phyloP scores from a whole-genome alignment of 805 yeast species.

The Candida wancherniae region DNA sequence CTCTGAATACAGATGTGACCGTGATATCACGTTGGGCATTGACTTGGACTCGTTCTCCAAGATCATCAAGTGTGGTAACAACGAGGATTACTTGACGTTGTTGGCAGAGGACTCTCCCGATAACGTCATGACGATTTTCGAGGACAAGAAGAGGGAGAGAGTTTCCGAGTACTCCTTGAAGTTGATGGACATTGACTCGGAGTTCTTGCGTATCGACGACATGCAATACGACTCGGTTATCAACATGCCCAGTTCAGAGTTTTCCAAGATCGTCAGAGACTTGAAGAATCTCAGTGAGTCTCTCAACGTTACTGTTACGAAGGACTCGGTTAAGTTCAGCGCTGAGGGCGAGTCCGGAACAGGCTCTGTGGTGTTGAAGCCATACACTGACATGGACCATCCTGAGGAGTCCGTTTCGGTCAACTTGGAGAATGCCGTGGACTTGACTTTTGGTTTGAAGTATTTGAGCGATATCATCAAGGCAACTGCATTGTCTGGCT shows the following conservation, averaged over 20 bases:
- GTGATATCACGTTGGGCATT: conserved; percentile 85
- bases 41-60: conserved; percentile 85
- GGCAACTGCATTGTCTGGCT: conserved; percentile 72
- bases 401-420: conserved; percentile 73
- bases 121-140: conserved; percentile 73
- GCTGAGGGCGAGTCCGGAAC: conserved; percentile 91
- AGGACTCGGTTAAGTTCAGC: conserved; percentile 84
- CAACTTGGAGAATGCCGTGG: conserved; percentile 80
- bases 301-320: conserved; percentile 77
- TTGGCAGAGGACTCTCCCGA: conserved; percentile 89
- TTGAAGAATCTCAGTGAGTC: conserved; percentile 84
- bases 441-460: conserved; percentile 85
- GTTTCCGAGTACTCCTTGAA: conserved; percentile 88
- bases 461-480: conserved; percentile 88
- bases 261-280: conserved; percentile 86
- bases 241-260: conserved; percentile 82
- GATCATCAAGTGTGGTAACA: conserved; percentile 86
- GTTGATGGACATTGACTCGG: conserved; percentile 95
- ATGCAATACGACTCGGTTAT: conserved; percentile 85
- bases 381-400: conserved; percentile 73
- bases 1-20: conserved; percentile 90
- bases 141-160: conserved; percentile 86
- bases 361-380: conserved; percentile 83
- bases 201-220: conserved; percentile 88
- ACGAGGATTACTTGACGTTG: conserved; percentile 80